These are phyloP conservation scores for Verticillium longisporum DNA, from an alignment of 2,329 filamentous ascomycete genomes.

Conservation along the genomic window DNA sequence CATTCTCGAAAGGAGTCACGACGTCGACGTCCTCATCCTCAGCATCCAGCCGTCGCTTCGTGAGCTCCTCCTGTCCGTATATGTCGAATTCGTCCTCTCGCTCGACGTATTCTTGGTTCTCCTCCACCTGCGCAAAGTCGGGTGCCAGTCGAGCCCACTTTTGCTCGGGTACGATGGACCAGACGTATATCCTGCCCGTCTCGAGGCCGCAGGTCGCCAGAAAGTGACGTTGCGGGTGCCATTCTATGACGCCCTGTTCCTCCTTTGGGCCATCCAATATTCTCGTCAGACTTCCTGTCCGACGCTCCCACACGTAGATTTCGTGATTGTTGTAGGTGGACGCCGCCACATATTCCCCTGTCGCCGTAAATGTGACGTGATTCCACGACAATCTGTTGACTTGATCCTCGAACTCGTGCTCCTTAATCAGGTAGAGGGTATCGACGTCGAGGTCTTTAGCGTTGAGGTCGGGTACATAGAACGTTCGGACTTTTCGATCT, in stretches of 20 bases:
- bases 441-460: slow-evolving; percentile 68
- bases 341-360: slow-evolving; percentile 91
- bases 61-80: slow-evolving; percentile 88
- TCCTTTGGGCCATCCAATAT: slow-evolving; percentile 96
- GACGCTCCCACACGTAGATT: slow-evolving; percentile 96
- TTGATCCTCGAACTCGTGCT: slow-evolving; percentile 98
- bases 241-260: slow-evolving; percentile 93
- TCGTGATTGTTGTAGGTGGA: slow-evolving; percentile 98
- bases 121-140: slow-evolving; percentile 95
- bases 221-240: slow-evolving; percentile 84
- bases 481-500: slow-evolving; percentile 89
- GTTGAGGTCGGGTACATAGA: slow-evolving; percentile 75
- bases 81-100: slow-evolving; percentile 97
- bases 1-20: slow-evolving; percentile 58
- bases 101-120: slow-evolving; percentile 96
- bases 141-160: slow-evolving; percentile 96
- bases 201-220: slow-evolving; percentile 90
- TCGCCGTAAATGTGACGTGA: slow-evolving; percentile 89
- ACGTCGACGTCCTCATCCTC: slow-evolving; percentile 95
- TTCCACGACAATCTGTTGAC: slow-evolving; percentile 96
- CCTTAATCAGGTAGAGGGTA: slow-evolving; percentile 81
- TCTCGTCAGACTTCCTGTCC: slow-evolving; percentile 87
- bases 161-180: slow-evolving; percentile 92
- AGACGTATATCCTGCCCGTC: slow-evolving; percentile 88
- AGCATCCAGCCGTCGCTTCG: slow-evolving; percentile 79